Evolutionary conservation across 768 basidiomycete species (phyloP).

Genomic region (Pleurotus platypus): DNA sequence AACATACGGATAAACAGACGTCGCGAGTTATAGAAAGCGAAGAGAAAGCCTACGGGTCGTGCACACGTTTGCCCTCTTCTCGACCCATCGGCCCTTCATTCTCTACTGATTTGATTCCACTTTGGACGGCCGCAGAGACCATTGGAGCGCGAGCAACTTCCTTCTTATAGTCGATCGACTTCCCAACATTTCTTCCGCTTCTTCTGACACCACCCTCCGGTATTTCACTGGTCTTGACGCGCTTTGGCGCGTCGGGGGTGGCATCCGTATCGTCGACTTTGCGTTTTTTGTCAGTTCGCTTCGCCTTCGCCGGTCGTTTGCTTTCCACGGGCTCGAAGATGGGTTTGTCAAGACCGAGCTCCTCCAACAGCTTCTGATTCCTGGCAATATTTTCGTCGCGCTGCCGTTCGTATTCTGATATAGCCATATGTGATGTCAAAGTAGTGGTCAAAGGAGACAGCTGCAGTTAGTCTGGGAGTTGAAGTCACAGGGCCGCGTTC

Average conservation of each 20-base stretch:
- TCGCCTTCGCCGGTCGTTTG: constrained; percentile 19
- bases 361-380: constrained; percentile 41
- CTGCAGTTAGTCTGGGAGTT: no score
- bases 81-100: constrained; percentile 34
- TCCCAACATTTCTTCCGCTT: constrained; percentile 64
- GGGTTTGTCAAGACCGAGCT: constrained; percentile 44
- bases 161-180: constrained; percentile 48
- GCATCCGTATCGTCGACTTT: constrained; percentile 25
- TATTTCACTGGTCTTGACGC: constrained; percentile 21
- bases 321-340: constrained; percentile 45
- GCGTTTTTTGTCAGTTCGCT: constrained; percentile 33
- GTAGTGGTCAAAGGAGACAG: no score
- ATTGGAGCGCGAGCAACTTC: constrained; percentile 32
- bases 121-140: constrained; percentile 33
- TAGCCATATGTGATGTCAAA: not conserved
- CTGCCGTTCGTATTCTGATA: constrained; percentile 30
- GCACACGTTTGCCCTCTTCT: constrained; percentile 28
- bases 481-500: no score
- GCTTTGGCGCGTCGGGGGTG: constrained; percentile 25
- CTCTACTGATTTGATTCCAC: constrained; percentile 29
- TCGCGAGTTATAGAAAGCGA: not conserved
- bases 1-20: not conserved
- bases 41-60: constrained; percentile 48
- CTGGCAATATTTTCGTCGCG: constrained; percentile 32
- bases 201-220: constrained; percentile 42